Evolutionary conservation across 495 filamentous ascomycete species (phyloP), one percentile per base, ranked within the genome.

Genomic region (Podospora didyma): DNA sequence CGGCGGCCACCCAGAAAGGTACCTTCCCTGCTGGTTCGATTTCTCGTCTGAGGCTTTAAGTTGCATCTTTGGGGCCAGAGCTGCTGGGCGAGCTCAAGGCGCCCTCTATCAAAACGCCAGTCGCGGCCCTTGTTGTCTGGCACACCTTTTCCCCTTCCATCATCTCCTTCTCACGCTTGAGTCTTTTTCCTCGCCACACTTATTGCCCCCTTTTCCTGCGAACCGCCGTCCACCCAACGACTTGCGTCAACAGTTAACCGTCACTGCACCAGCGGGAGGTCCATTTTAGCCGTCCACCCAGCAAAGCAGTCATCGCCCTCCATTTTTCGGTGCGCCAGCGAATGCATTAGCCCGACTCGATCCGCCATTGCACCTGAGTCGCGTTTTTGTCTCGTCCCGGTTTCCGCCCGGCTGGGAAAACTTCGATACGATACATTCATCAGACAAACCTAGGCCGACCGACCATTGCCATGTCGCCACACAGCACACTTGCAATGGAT

Each of bases 401-500:
- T 21, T 51, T 44, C 47, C 37, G 54, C 49, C 35, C 37, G 31
- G 6, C 28, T 20, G n/a, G 34, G 17, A 16, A 44, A 12, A 10
- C 28, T 17, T 37, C 17, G 52, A 48, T 23, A 22, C 11, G 19
- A 53, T 16, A 22, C 24, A 23, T n/a, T 31, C 35, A 34, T 22
- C 44, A 22, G 19, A 12, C 19, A 0, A 53, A 37, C 19, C 44
- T 20, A 47, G 37, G 47, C 34, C 31, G 41, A 50, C 52, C 35
- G n/a, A 28, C 7, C 5, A 44, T 19, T 39, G 51, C 39, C 54
- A 66, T 68, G 62, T 66, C 61, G 47, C 65, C 60, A 52, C 67
- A 68, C 65, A 58, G 64, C 59, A 56, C 48, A 26, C 37, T 59
- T 58, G 49, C 47, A 1, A 63, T 59, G 62, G 62, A 59, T 9